Evolutionary conservation across 768 basidiomycete species (phyloP), one percentile per base, ranked within the genome.

Genomic region (Pleurotus sapidus): DNA sequence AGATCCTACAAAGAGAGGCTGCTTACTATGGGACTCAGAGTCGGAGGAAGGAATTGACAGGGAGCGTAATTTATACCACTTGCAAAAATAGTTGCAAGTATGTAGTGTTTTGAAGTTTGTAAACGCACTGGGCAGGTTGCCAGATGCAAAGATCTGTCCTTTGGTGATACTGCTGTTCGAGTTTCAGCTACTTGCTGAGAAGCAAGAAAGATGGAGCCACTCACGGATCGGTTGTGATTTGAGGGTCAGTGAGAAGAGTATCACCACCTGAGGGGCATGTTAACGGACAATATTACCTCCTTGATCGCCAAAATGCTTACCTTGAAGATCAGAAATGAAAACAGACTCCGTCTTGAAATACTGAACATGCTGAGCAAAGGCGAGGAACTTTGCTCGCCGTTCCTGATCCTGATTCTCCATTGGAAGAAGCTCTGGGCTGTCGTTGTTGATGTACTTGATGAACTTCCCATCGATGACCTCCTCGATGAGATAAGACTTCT

Each of bases 81-180:
- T 14, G 30, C 56, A 57, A 45, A 57, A 57, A 17, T 48, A n/a
- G 30, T 57, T 57, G 56, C 56, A 57, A 3, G 20, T 34, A 37
- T 57, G 46, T 7, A 47, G 24, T 14, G 6, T 25, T 15, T 34
- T 23, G 30, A 57, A 57, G 18, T 17, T 38, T 15, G 14, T 49
- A 20, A 57, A 57, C 4, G 46, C 20, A 7, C 23, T 15, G 14
- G 43, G n/a, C 15, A 57, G 23, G 37, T 57, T 57, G 24, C 56
- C 46, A 39, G 38, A 25, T 17, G 47, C 56, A 0, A 57, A 57
- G n/a, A 57, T 34, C 38, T 20, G 23, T 9, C 30, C 54, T 17
- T 34, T 24, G 56, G 27, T 27, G 25, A 20, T 20, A 48, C 27
- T 17, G 15, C 54, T 43, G 20, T 55, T 55, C 15, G 15, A 5